Percentiles rank a stretch among this genome's conserved stretches.
Conservation (phyloP, 2,329 filamentous ascomycete genomes). For the Monilinia fructigena region DNA sequence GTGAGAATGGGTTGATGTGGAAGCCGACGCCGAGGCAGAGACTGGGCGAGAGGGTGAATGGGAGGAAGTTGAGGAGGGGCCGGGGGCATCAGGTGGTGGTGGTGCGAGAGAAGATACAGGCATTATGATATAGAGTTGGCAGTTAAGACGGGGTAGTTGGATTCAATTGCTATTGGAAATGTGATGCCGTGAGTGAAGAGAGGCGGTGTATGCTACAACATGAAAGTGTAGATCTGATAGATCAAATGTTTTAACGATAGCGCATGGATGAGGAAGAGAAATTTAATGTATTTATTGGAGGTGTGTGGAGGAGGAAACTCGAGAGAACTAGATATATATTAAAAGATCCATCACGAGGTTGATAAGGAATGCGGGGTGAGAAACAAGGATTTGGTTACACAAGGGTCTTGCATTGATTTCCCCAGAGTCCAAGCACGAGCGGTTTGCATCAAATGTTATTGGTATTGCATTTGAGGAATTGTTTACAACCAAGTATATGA, state of each 20-base stretch:
- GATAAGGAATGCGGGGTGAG: slow-evolving; percentile 21
- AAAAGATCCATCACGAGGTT: slow-evolving; percentile 16
- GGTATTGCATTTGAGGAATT: not conserved
- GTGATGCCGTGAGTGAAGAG: not conserved
- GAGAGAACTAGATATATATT: not conserved
- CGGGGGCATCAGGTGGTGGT: not conserved
- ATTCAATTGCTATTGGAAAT: not conserved
- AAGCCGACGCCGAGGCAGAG: slow-evolving; percentile 1
- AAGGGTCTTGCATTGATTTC: not conserved
- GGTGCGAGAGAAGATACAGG: slow-evolving; percentile 17
- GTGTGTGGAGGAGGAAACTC: not conserved
- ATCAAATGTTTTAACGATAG: not conserved
- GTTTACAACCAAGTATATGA: not conserved
- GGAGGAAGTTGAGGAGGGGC: slow-evolving; percentile 5
- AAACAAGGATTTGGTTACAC: not conserved
- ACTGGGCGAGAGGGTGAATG: slow-evolving; percentile 1
- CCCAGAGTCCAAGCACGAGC: not conserved
- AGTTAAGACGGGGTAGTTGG: not conserved
- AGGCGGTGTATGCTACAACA: slow-evolving; percentile 10
- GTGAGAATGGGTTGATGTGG: slow-evolving; percentile 15
- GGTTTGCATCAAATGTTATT: not conserved
- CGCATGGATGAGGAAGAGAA: not conserved
- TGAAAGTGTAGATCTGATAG: not conserved
- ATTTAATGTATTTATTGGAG: not conserved
- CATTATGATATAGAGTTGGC: slow-evolving; percentile 15